Evolutionary conservation across 2,329 filamentous ascomycete species (phyloP), one percentile per base, ranked within the genome.

Genomic region (Arthrobotrys sphaeroides): DNA sequence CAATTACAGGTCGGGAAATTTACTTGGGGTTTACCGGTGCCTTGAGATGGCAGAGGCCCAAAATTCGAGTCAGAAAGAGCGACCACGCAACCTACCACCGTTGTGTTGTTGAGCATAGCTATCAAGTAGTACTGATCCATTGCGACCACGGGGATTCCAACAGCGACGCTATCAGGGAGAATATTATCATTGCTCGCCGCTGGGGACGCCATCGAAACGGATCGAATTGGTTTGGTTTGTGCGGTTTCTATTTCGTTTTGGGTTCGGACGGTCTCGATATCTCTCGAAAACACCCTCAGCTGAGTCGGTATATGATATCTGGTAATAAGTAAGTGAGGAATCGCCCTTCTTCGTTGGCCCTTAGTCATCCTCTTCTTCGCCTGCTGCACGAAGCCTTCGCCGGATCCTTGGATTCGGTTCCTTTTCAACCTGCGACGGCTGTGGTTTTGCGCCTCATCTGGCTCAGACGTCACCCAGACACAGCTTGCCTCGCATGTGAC

Each of bases 401-500:
- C 16, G 24, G 62, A 64, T 49, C 59, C 42, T 64, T 64, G 43
- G n/a, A 49, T 64, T 43, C 42, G 36, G 9, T 22, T 22, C 38
- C 24, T 51, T 42, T 53, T 57, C 42, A 45, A 57, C 70, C 47
- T 74, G 62, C 55, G 47, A 74, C 70, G 33, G 38, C 13, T 38
- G 45, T 59, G 62, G 70, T 74, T 74, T 74, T 74, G 66, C 26
- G 47, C 51, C 24, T 38, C 67, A 26, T 73, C 68, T 28, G 42
- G 57, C 26, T 33, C 49, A 36, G 42, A 57, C 51, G 36, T 60
- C 51, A 49, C 55, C 57, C 70, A 74, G 64, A 68, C 62, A 47
- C 45, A 31, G 28, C 57, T 57, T 68, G 62, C 62, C 43, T 68
- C 70, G 40, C 62, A 74, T 62, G 70, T 62, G 55, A 74, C 51